Conservation (phyloP, 2,329 filamentous ascomycete genomes). For the Podosphaera fusca region DNA sequence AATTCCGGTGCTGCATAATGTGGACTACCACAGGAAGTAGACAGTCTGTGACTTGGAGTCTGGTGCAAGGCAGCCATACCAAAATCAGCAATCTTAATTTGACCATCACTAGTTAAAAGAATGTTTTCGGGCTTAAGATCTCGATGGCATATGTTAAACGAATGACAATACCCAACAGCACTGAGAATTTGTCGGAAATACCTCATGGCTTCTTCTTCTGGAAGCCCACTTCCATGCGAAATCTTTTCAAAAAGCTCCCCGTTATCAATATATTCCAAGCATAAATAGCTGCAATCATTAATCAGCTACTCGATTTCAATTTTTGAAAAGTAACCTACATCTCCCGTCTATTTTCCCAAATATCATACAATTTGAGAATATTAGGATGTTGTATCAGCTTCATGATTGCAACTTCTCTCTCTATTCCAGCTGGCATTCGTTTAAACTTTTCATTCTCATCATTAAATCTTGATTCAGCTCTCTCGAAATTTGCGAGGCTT, state of each 20-base stretch:
- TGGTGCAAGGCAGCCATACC: conserved; percentile 89
- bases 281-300: conserved; percentile 45
- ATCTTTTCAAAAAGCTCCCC: conserved; percentile 60
- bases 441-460: conserved; percentile 35
- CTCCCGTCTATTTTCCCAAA: conserved; percentile 92
- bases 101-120: conserved; percentile 48
- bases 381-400: conserved; percentile 90
- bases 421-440: conserved; percentile 67
- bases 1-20: conserved; percentile 93
- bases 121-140: conserved; percentile 97
- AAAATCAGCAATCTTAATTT: conserved; percentile 90
- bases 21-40: conserved; percentile 82
- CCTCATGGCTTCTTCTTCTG: conserved; percentile 58
- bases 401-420: conserved; percentile 89
- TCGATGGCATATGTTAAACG: conserved; percentile 84
- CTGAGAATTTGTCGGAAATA: conserved; percentile 88
- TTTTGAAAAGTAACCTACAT: conserved; percentile 36
- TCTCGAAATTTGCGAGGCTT: conserved; percentile 64
- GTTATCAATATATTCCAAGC: conserved; percentile 75
- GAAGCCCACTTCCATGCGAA: conserved; percentile 44
- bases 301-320: not conserved
- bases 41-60: conserved; percentile 52
- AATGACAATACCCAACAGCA: conserved; percentile 78
- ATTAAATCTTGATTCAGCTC: conserved; percentile 37
- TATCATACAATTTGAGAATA: conserved; percentile 82